phyloP scores from a whole-genome alignment of 1,284 basidiomycete species.

The Trichosporon sp. region DNA sequence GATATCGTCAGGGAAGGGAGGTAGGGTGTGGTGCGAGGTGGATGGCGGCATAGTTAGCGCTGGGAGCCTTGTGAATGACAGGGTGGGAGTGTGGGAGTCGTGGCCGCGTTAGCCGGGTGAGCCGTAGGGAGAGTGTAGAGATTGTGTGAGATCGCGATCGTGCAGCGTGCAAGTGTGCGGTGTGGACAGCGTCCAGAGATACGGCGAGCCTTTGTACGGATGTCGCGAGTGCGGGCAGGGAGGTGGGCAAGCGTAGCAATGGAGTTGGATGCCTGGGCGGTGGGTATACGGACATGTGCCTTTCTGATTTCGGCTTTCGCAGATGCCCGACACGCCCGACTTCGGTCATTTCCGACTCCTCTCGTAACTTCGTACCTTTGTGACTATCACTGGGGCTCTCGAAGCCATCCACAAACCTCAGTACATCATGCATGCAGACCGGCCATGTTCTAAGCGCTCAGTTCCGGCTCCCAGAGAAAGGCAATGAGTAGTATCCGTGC shows the following conservation, averaged over 20 bases:
- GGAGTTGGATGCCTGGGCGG: not conserved
- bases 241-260: not conserved
- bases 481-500: no score
- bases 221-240: no score
- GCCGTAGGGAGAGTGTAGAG: no score
- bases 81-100: not conserved
- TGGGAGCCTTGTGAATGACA: not conserved
- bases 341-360: not conserved
- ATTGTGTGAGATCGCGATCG: not conserved
- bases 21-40: slow-evolving; percentile 35
- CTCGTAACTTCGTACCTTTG: not conserved
- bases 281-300: not conserved
- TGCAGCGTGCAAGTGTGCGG: no score
- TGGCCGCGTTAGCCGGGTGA: not conserved
- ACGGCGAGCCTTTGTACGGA: not conserved
- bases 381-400: not conserved
- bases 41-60: slow-evolving; percentile 22
- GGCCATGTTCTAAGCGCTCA: no score
- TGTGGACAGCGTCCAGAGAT: not conserved
- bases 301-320: not conserved
- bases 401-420: not conserved
- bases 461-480: no score
- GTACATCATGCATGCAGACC: not conserved
- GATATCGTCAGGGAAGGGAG: slow-evolving; percentile 36
- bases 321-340: not conserved